phyloP scores from a whole-genome alignment of 139 green algal genomes.

The Gonium pectorale region DNA sequence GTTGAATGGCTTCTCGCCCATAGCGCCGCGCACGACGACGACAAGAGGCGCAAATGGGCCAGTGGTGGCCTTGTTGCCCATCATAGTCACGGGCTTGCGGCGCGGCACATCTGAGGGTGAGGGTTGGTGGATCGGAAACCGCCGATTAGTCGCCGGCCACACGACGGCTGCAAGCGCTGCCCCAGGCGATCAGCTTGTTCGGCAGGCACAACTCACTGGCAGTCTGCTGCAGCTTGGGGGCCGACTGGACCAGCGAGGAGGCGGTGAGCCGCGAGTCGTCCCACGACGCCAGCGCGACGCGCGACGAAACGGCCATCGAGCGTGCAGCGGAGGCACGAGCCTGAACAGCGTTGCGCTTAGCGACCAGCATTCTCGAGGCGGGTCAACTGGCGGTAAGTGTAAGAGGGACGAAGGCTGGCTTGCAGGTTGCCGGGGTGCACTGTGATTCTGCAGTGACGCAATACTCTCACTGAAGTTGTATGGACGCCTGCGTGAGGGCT shows the following conservation, averaged over 20 bases:
- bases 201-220: conserved; percentile 7
- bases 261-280: conserved; percentile 36
- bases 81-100: conserved; percentile 55
- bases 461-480: no score
- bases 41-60: conserved; percentile 95
- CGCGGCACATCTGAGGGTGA: conserved; percentile 30
- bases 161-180: background rate
- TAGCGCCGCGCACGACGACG: conserved; percentile 73
- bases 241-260: conserved; percentile 26
- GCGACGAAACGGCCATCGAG: conserved; percentile 30
- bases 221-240: conserved; percentile 28
- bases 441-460: no score
- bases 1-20: conserved; percentile 98
- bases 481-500: no score
- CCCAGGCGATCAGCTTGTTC: no score
- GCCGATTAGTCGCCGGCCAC: background rate
- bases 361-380: conserved; percentile 25
- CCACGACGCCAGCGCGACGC: conserved; percentile 48
- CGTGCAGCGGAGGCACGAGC: background rate
- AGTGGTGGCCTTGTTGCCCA: conserved; percentile 85
- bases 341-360: conserved; percentile 8
- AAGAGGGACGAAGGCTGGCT: no score
- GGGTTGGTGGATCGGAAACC: background rate
- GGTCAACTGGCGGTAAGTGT: no score
- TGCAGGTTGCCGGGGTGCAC: no score